Evolutionary conservation across 768 basidiomycete genomes (phyloP), one percentile per base, ranked within the genome.

Genomic region (Hypsizygus marmoreus): DNA sequence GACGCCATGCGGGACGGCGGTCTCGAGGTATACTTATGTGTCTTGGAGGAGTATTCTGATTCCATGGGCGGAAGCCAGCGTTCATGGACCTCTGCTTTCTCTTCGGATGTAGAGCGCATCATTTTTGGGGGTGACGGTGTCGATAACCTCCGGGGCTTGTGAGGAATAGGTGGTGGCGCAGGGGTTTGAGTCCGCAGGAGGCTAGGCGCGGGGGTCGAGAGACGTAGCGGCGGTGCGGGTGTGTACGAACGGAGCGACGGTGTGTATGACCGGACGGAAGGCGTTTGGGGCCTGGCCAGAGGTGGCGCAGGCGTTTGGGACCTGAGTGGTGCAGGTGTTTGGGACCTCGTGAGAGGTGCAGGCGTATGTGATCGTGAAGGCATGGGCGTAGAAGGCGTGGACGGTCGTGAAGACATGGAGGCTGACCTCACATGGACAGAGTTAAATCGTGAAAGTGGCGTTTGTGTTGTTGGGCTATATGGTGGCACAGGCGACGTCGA

Each of bases 51-150:
- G 22, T 54, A 39, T 33, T 54, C 47, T 5, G 43, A 44, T 25
- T 58, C 61, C 30, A 63, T 57, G 23, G 76, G 73, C 11, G 85
- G 85, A 34, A 86, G 68, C 85, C 85, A 86, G 50, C 81, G 76
- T 59, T 85, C 77, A 48, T 78, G 82, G 33, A 82, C 62, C 39
- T 74, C 68, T 13, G 68, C 78, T 61, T 83, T 85, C 68, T 85
- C 84, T 58, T 87, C 85, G 43, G 82, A 82, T 50, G 79, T 73
- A 25, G 82, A 79, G 42, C 84, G 78, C 39, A 56, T 61, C 66
- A 83, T 77, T 72, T 79, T 81, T 36, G 77, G 74, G 41, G 82
- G 78, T 19, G 79, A 76, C 12, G 77, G 68, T 30, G 69, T 66
- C 16, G 81, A 78, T 57, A 80, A 68, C 48, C 71, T 66, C 35